Percentiles rank a stretch among this genome's conserved stretches.
Evolutionary conservation across 164 flowering plant genomes (phyloP).

Genomic region (Hamamelis virginiana): DNA sequence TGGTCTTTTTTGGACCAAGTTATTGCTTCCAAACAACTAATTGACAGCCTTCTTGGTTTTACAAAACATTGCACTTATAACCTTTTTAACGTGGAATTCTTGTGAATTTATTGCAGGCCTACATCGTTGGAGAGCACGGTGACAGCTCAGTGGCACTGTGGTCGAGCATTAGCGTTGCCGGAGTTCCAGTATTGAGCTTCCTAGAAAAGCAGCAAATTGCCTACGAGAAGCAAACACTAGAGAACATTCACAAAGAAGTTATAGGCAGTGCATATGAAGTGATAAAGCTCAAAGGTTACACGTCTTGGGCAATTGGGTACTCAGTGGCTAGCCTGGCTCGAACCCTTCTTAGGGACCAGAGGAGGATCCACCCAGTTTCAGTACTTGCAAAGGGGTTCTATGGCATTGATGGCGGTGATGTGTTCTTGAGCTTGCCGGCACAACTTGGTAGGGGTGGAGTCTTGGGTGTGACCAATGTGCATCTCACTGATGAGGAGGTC

Average conservation of each 20-base stretch:
- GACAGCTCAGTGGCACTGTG: conserved; percentile 89
- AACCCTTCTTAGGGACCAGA: conserved; percentile 56
- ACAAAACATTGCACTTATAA: too few relatives aligned
- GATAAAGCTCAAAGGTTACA: conserved; percentile 74
- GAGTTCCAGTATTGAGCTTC: conserved; percentile 70
- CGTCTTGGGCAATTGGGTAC: conserved; percentile 90
- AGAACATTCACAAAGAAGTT: conserved; percentile 67
- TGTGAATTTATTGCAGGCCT: conserved; percentile 44
- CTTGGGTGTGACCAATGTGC: conserved; percentile 61
- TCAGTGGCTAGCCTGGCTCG: conserved; percentile 72
- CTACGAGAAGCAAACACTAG: conserved; percentile 62
- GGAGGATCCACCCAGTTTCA: conserved; percentile 73
- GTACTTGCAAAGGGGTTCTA: conserved; percentile 65
- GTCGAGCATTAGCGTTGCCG: conserved; percentile 89
- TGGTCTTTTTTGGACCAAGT: too few relatives aligned
- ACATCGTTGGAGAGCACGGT: conserved; percentile 81
- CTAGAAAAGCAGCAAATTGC: conserved; percentile 57
- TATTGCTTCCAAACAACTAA: too few relatives aligned
- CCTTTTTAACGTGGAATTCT: not conserved
- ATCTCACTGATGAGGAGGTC: conserved; percentile 61
- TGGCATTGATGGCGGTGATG: conserved; percentile 62
- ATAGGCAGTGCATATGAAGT: conserved; percentile 73
- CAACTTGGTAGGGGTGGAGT: conserved; percentile 70
- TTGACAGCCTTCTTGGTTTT: too few relatives aligned
- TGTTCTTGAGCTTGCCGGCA: conserved; percentile 80